Conservation (phyloP, 23 red algal genomes). For the Gracilariopsis chorda region DNA sequence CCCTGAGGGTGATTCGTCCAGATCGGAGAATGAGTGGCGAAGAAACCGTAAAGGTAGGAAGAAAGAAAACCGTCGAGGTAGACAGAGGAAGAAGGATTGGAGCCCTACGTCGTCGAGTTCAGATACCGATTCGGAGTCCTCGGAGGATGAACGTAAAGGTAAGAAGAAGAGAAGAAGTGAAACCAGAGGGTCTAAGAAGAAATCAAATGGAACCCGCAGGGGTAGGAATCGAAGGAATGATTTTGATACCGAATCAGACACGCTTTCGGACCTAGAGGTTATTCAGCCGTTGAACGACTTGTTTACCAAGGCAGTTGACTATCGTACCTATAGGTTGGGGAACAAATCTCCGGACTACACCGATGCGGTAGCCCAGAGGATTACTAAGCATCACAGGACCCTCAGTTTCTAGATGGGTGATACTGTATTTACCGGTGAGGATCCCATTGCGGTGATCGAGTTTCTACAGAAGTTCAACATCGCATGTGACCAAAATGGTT, state of each 20-base stretch:
- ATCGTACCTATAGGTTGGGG: background rate
- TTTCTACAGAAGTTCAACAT: constrained; percentile 21
- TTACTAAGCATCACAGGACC: background rate
- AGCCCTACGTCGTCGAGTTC: background rate
- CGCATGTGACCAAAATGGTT: constrained; percentile 12
- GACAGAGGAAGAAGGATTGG: background rate
- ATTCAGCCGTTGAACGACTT: background rate
- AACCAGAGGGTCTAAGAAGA: background rate
- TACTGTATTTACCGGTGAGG: background rate
- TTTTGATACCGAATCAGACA: background rate
- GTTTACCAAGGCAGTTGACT: constrained; percentile 27
- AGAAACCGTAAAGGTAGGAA: background rate
- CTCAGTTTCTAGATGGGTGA: constrained; percentile 6
- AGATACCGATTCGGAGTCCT: background rate
- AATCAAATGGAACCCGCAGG: background rate
- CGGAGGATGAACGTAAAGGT: background rate
- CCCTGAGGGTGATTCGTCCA: background rate
- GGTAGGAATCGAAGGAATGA: background rate
- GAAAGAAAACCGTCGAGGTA: background rate
- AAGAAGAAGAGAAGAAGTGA: background rate
- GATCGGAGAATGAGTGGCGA: background rate
- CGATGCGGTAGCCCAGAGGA: background rate
- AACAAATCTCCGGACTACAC: background rate
- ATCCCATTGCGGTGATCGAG: background rate
- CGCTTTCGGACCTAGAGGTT: constrained; percentile 7